phyloP scores from a whole-genome alignment of 441 rosid species.

The Syzygium syzygioides region DNA sequence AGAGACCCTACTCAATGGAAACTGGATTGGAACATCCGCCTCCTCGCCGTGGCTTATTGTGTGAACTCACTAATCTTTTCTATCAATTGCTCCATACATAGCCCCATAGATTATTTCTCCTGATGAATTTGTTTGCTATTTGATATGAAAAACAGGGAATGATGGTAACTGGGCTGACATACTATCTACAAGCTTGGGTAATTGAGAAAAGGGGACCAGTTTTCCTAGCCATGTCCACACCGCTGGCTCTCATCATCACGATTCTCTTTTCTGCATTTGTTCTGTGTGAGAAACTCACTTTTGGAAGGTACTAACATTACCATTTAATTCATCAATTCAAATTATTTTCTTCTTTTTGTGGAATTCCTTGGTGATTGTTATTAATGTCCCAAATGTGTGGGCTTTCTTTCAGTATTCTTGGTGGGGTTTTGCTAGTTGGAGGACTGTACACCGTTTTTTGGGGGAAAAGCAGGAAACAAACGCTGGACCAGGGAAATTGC shows the following conservation, averaged over 20 bases:
- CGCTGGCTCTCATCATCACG: conserved; percentile 53
- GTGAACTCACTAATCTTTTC: conserved; percentile 22
- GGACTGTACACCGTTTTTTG: conserved; percentile 81
- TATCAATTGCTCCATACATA: neutral
- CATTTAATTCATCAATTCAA: neutral
- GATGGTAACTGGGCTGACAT: conserved; percentile 75
- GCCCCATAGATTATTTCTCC: neutral
- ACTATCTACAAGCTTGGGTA: conserved; percentile 74
- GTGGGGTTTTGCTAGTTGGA: conserved; percentile 54
- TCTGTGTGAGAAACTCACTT: conserved; percentile 45
- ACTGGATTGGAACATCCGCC: conserved; percentile 65
- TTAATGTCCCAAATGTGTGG: neutral
- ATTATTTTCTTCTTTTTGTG: neutral
- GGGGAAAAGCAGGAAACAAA: conserved; percentile 68
- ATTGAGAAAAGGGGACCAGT: conserved; percentile 85
- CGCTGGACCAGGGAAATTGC: conserved; percentile 7
- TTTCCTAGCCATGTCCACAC: conserved; percentile 77
- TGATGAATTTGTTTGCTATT: neutral
- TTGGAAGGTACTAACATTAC: conserved; percentile 59
- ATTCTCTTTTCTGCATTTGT: conserved; percentile 47
- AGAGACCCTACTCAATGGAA: conserved; percentile 66
- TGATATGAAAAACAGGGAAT: conserved; percentile 41
- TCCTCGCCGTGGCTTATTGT: conserved; percentile 62
- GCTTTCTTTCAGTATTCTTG: conserved; percentile 37
- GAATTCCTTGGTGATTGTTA: neutral